Evolutionary conservation across 2,329 filamentous ascomycete species (phyloP).

Genomic region (Colletotrichum salicis): DNA sequence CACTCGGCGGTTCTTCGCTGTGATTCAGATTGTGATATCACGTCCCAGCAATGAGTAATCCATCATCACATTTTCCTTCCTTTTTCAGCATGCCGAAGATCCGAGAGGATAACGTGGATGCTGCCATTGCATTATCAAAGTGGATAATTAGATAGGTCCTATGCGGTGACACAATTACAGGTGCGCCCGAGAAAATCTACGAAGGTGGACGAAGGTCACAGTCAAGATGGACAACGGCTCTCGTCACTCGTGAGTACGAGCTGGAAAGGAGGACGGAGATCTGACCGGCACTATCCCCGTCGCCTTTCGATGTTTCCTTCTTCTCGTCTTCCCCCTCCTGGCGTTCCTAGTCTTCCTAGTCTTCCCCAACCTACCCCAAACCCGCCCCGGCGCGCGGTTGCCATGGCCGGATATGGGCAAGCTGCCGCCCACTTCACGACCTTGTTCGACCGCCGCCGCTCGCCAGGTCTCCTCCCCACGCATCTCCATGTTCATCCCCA

Average conservation of each 20-base stretch:
- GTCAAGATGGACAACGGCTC: background rate
- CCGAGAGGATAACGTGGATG: background rate
- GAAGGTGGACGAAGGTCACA: background rate
- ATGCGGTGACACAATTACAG: background rate
- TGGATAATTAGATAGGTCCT: constrained; percentile 3
- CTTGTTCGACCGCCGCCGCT: background rate
- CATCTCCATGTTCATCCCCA: constrained; percentile 33
- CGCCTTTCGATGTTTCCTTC: background rate
- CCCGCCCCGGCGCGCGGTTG: constrained; percentile 6
- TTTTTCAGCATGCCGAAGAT: constrained; percentile 4
- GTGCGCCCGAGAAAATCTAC: background rate
- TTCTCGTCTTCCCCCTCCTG: background rate
- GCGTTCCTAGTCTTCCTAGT: background rate
- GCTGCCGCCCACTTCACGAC: constrained; percentile 26
- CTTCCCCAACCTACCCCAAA: constrained; percentile 31
- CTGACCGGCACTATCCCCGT: background rate
- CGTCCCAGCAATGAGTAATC: background rate
- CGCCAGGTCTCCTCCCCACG: constrained; percentile 24
- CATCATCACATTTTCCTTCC: constrained; percentile 1
- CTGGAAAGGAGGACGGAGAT: background rate
- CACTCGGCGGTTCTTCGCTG: background rate
- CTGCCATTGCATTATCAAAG: constrained; percentile 7
- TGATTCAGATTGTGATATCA: background rate
- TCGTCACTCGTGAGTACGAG: background rate
- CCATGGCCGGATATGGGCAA: constrained; percentile 23